A percentile compares a stretch with the other conserved stretches of the same genome.
Conservation (phyloP, 1,284 basidiomycete genomes). For the Pterulicium gracile region DNA sequence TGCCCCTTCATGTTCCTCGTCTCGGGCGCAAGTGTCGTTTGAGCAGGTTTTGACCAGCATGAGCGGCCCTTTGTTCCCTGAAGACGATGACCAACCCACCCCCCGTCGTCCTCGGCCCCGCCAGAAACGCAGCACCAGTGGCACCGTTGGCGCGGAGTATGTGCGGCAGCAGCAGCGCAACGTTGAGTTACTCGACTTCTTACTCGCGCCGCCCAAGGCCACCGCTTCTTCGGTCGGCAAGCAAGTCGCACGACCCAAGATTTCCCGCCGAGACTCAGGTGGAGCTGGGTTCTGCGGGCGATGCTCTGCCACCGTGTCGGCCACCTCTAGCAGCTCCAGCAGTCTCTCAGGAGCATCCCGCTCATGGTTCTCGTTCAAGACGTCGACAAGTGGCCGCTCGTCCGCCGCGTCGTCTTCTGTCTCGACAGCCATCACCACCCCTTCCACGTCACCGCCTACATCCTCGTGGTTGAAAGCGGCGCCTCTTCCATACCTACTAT, state of each 20-base stretch:
- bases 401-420: background rate
- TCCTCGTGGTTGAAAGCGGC: background rate
- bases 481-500: background rate
- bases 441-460: background rate
- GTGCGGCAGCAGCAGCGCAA: background rate
- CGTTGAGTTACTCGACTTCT: background rate
- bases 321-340: background rate
- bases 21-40: slow-evolving; percentile 3
- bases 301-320: background rate
- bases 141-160: background rate
- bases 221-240: background rate
- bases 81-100: background rate
- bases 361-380: background rate
- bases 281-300: background rate
- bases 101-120: background rate
- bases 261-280: background rate
- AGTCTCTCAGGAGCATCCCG: background rate
- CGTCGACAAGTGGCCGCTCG: no score
- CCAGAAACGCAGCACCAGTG: background rate
- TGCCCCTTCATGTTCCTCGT: background rate
- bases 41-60: slow-evolving; percentile 5
- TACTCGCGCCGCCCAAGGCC: background rate
- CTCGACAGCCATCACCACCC: background rate
- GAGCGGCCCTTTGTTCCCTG: slow-evolving; percentile 3
- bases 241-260: background rate